Conservation (phyloP, 1,139 yeast genomes). For the Zygoascus sp. region DNA sequence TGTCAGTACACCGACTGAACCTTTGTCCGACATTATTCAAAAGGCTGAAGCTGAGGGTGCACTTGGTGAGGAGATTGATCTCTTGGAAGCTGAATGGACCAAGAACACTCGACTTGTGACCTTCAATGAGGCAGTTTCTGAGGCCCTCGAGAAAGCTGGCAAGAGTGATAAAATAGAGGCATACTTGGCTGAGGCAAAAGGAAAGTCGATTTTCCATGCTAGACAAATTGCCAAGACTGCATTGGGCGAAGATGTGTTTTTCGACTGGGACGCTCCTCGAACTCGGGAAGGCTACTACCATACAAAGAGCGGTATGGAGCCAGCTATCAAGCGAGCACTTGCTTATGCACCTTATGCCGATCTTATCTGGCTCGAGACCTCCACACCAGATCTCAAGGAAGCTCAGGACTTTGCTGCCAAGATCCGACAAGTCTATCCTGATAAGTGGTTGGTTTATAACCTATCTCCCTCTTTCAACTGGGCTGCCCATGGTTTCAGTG, state of each 20-base stretch:
- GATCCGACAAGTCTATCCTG: slow-evolving; percentile 47
- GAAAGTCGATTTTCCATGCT: slow-evolving; percentile 35
- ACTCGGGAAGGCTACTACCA: slow-evolving; percentile 55
- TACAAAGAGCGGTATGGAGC: slow-evolving; percentile 47
- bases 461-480: slow-evolving; percentile 57
- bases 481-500: slow-evolving; percentile 51
- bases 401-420: slow-evolving; percentile 47
- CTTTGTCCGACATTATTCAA: slow-evolving; percentile 45
- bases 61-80: slow-evolving; percentile 35
- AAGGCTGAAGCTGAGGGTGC: slow-evolving; percentile 43
- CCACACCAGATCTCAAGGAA: slow-evolving; percentile 49
- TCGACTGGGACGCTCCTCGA: slow-evolving; percentile 57
- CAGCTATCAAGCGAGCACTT: slow-evolving; percentile 50
- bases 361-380: slow-evolving; percentile 56
- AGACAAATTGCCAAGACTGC: slow-evolving; percentile 35
- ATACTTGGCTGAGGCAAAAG: slow-evolving; percentile 30
- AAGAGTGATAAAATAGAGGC: slow-evolving; percentile 34
- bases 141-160: slow-evolving; percentile 32
- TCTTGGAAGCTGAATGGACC: slow-evolving; percentile 46
- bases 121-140: slow-evolving; percentile 46
- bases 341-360: slow-evolving; percentile 56
- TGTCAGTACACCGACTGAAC: slow-evolving; percentile 40
- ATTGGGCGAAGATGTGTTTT: slow-evolving; percentile 36
- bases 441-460: slow-evolving; percentile 54
- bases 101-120: slow-evolving; percentile 42